Conservation (phyloP, 2,329 filamentous ascomycete genomes). For the Dendryphion nanum region DNA sequence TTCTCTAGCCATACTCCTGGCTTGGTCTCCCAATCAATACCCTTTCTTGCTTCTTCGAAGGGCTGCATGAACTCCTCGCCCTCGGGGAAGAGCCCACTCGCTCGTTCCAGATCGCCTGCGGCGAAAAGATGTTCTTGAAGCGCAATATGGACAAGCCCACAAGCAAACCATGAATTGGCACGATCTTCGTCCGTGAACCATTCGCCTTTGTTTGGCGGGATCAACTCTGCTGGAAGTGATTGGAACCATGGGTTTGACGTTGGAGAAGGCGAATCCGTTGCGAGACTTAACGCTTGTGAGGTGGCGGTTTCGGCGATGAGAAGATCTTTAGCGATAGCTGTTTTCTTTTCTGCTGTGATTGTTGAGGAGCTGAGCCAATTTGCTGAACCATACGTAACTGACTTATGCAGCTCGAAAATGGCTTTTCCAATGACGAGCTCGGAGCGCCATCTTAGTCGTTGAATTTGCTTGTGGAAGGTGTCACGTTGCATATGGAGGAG, state of each 20-base stretch:
- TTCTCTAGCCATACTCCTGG: constrained; percentile 24
- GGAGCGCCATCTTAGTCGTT: constrained; percentile 29
- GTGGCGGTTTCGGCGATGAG: constrained; percentile 22
- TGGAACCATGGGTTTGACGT: constrained; percentile 28
- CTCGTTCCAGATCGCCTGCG: constrained; percentile 33
- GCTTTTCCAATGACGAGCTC: constrained; percentile 24
- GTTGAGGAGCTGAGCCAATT: constrained; percentile 12
- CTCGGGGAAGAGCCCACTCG: constrained; percentile 16
- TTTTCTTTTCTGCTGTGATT: neutral
- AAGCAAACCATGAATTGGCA: constrained; percentile 28
- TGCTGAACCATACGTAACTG: constrained; percentile 4
- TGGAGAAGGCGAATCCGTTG: constrained; percentile 26
- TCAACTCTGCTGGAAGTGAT: constrained; percentile 27
- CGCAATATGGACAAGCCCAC: constrained; percentile 25
- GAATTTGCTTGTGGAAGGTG: constrained; percentile 18
- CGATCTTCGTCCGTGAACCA: constrained; percentile 29
- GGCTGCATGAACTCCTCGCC: constrained; percentile 11
- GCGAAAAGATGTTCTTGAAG: constrained; percentile 33
- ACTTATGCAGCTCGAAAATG: constrained; percentile 14
- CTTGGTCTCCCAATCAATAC: constrained; percentile 28
- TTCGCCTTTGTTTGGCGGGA: constrained; percentile 27
- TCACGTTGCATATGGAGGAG: constrained; percentile 21
- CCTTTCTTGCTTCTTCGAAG: constrained; percentile 27
- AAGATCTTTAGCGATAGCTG: constrained; percentile 16
- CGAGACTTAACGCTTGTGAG: constrained; percentile 24